Base-by-base conservation (phyloP, 331 rosid species). In the Saraca asoca region DNA sequence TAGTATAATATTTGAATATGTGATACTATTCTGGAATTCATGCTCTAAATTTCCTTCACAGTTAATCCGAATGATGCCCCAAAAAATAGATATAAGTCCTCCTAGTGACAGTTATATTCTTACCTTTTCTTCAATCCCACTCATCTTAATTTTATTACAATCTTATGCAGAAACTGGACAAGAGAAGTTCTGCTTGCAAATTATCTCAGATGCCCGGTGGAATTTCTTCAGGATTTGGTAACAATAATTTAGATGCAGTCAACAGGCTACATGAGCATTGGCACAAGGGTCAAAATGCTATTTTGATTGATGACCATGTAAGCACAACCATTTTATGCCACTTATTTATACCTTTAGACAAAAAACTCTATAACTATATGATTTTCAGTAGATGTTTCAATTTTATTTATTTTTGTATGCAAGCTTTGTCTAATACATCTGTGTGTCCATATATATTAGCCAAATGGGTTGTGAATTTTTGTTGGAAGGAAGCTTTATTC, bases 281-380 rank as follows among this genome's bases (percentile, higher is more conserved):
- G 90, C 78, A 61, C 44, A 75, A 58, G 66, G 64, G 75, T 58
- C 80, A 43, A 75, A 83, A 80, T 75, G 88, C 92, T 64, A 70
- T 83, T 71, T 75, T 85, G 34, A 61, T 85, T 51, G 88, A 85
- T 75, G 84, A 81, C 64, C 84, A 83, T 72, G 91, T 86, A 44
- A 75, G 81, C 41, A 52, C 62, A 49, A 51, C 31, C 53, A 70
- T 29, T 15, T 20, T 43, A 2, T 15, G 46, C 45, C n/a, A n/a
- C n/a, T n/a, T n/a, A n/a, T n/a, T 24, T 24, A 1, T 24, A 24
- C 3, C 3, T 24, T 24, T 24, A 24, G 31, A 3, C 2, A 1
- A 24, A 24, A 24, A 24, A 24, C 31, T 24, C 3, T 24, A 24
- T 24, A 24, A 24, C 1, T 24, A 24, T 24, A 1, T 24, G 31